Evolutionary conservation across 202 grass and related monocot genomes (phyloP).

Genomic region (Schoenoplectus triqueter): DNA sequence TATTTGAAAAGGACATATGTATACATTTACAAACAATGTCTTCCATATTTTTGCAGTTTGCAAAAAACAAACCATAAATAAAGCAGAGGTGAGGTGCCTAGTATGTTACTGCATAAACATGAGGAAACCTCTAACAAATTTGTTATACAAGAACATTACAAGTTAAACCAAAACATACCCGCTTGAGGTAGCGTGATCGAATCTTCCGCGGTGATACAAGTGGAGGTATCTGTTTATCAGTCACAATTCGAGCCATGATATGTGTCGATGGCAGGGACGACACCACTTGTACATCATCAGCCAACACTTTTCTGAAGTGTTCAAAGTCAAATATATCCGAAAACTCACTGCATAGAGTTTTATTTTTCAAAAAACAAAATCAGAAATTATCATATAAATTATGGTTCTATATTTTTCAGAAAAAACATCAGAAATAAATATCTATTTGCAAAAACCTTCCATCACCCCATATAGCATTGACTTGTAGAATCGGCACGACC

Average conservation of each 20-base stretch:
- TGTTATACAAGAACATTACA: background rate
- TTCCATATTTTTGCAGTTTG: background rate
- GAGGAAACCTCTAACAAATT: background rate
- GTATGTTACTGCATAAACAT: background rate
- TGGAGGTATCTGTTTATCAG: slow-evolving; percentile 46
- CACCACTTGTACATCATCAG: slow-evolving; percentile 48
- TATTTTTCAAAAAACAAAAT: background rate
- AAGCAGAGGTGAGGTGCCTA: background rate
- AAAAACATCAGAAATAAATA: background rate
- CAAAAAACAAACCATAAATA: background rate
- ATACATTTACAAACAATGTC: background rate
- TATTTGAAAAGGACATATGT: background rate
- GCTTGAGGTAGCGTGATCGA: slow-evolving; percentile 46
- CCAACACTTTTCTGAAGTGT: slow-evolving; percentile 49
- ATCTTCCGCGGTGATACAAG: slow-evolving; percentile 45
- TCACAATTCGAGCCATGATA: slow-evolving; percentile 46
- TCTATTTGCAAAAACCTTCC: slow-evolving; percentile 41
- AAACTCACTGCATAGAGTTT: slow-evolving; percentile 41
- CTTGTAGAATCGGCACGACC: slow-evolving; percentile 54
- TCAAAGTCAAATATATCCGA: slow-evolving; percentile 51
- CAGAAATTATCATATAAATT: background rate
- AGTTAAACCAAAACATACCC: slow-evolving; percentile 26
- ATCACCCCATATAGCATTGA: slow-evolving; percentile 55
- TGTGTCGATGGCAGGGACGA: slow-evolving; percentile 54
- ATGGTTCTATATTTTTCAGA: background rate